Base-by-base conservation (phyloP, 352 stramenopile genomes). In the Blastocystis sp. region DNA sequence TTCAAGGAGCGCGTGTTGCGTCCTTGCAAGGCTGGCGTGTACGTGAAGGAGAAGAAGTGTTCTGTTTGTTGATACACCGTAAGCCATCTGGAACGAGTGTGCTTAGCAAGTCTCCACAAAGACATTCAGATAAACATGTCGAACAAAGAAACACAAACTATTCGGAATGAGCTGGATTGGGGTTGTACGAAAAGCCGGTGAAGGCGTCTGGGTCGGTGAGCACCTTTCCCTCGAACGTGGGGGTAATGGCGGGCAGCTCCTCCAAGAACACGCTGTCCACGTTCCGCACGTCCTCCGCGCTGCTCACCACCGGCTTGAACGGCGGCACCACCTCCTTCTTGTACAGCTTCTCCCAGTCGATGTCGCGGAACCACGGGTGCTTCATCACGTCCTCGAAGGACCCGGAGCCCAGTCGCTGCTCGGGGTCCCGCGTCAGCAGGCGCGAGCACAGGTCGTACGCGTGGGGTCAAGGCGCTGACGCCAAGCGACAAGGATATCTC, bases 131-230 rank as follows among this genome's bases (percentile, higher is more conserved):
- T 38, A 71, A 61, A 80, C 59, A 80, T 6, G 24, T 40, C 59
- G 54, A 17, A 61, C 2, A 57, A 21, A 61, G 14, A 19, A 34
- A 34, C 28, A 34, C 28, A 34, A 34, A 34, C 28, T 34, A 34
- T 34, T 34, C 28, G 28, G 28, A 60, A 57, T 80, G 28, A 91
- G 54, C 17, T 66, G 4, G 14, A 42, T 89, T 84, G 3, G 52
- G 69, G 10, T 89, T 84, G 38, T 96, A 97, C 28, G 94, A 97
- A 89, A 98, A 98, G 28, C 92, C 94, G 77, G 97, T 93, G 89
- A 98, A 97, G 90, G 96, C 92, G 21, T 93, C 92, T 77, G 94
- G 91, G 1, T 94, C 93, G n/a, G 6, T 94, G 93, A 54, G 89
- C 59, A 52, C 60, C 82, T 71, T 57, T 54, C 45, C 64, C 43